phyloP scores from a whole-genome alignment of 2,329 filamentous ascomycete species.

The Aureobasidium melanogenum region DNA sequence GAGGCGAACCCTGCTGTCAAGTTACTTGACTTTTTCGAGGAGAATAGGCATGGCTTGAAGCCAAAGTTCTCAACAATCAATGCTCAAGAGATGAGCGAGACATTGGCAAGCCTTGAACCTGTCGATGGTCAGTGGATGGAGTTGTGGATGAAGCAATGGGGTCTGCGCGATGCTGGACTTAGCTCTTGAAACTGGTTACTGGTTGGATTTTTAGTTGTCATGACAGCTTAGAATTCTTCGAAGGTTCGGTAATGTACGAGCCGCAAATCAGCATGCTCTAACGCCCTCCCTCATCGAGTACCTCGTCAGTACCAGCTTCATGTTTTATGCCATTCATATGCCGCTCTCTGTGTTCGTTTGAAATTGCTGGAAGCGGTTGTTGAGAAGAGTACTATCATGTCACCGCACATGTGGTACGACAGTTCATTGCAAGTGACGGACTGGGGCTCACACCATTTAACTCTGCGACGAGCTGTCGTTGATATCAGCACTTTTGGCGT shows the following conservation, averaged over 20 bases:
- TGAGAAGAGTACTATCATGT: not conserved
- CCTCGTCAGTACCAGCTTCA: not conserved
- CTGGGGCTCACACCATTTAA: not conserved
- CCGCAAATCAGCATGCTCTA: not conserved
- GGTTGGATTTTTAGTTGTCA: no score
- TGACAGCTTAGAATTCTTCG: no score
- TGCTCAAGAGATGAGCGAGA: not conserved
- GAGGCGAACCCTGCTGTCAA: not conserved
- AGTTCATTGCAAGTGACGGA: not conserved
- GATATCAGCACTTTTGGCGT: not conserved
- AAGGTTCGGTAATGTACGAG: no score
- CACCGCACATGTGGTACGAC: not conserved
- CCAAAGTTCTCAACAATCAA: not conserved
- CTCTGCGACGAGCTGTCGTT: not conserved
- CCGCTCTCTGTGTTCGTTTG: not conserved
- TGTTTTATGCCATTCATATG: not conserved
- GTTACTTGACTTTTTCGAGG: not conserved
- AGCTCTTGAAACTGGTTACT: no score
- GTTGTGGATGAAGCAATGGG: not conserved
- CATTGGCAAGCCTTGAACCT: not conserved
- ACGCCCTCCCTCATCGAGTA: not conserved
- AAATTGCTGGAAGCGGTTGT: not conserved
- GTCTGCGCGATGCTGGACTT: no score
- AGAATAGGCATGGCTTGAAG: not conserved
- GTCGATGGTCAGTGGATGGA: not conserved